These are phyloP conservation scores for Talaromyces thailandensis DNA, from an alignment of 495 filamentous ascomycete species.

Conservation along the genomic window DNA sequence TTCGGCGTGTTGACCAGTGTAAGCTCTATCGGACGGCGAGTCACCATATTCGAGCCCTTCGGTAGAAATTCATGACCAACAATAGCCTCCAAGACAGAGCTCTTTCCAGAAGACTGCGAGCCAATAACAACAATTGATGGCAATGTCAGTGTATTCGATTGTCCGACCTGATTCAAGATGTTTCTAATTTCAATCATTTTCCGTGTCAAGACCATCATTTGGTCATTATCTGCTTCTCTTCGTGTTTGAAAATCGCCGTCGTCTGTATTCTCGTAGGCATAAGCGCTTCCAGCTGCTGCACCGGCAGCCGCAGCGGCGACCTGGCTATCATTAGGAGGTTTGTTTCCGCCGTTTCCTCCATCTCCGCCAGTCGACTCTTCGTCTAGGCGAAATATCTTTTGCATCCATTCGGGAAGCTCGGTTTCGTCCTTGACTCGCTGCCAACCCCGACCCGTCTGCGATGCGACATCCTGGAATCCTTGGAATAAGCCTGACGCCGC, in stretches of 20 bases:
- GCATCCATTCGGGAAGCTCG: constrained; percentile 79
- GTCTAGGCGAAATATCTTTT: constrained; percentile 56
- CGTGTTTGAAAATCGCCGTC: constrained; percentile 61
- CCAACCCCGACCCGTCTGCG: constrained; percentile 74
- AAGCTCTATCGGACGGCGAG: constrained; percentile 88
- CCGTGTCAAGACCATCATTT: constrained; percentile 99
- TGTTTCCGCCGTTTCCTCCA: constrained; percentile 31
- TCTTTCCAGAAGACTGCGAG: constrained; percentile 96
- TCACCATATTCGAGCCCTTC: constrained; percentile 98
- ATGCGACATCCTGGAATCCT: constrained; percentile 61
- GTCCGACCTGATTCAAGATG: constrained; percentile 81
- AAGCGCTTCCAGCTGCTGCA: constrained; percentile 61
- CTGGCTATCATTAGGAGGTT: constrained; percentile 55
- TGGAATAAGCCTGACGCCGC: constrained; percentile 59
- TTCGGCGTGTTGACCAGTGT: constrained; percentile 94
- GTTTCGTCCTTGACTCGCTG: constrained; percentile 70
- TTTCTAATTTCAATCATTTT: constrained; percentile 99
- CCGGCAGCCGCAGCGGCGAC: constrained; percentile 38
- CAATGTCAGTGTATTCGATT: constrained; percentile 76
- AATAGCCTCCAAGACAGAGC: constrained; percentile 93
- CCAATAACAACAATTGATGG: constrained; percentile 98
- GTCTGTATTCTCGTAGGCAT: constrained; percentile 62
- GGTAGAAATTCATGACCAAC: constrained; percentile 97
- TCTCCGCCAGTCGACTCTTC: constrained; percentile 36
- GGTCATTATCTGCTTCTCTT: constrained; percentile 76